A percentile compares a stretch with the other conserved stretches of the same genome.
phyloP scores from a whole-genome alignment of 768 basidiomycete species.

The Polyporus arcularius region DNA sequence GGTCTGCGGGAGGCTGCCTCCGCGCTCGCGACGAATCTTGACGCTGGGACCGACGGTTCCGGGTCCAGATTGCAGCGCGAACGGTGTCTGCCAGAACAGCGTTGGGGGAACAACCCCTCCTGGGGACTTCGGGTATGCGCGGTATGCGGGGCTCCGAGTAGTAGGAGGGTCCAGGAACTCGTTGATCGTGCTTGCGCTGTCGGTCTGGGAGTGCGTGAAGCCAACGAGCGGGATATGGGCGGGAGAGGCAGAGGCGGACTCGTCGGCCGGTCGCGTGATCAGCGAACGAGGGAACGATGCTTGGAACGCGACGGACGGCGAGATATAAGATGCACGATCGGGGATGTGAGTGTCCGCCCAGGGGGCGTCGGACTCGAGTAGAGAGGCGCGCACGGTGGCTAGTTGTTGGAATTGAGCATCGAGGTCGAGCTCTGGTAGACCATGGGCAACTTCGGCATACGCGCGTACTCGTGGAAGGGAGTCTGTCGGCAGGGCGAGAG shows the following conservation, averaged over 20 bases:
- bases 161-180: conserved; percentile 18
- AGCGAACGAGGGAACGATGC: conserved; percentile 42
- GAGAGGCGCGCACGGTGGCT: conserved; percentile 19
- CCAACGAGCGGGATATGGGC: conserved; percentile 20
- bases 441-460: conserved; percentile 28
- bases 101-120: conserved; percentile 42
- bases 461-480: conserved; percentile 29
- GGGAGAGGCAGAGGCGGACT: conserved; percentile 32
- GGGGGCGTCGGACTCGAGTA: conserved; percentile 19
- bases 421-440: conserved; percentile 33
- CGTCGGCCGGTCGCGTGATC: conserved; percentile 45
- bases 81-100: conserved; percentile 57
- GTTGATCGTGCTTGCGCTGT: conserved; percentile 21
- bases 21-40: conserved; percentile 67
- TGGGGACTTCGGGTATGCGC: conserved; percentile 64
- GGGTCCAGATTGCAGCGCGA: conserved; percentile 49
- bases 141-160: conserved; percentile 60
- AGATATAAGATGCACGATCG: conserved; percentile 27
- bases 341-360: conserved; percentile 13
- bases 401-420: conserved; percentile 32
- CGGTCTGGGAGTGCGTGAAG: conserved; percentile 15
- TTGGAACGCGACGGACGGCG: conserved; percentile 39
- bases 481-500: conserved; percentile 17
- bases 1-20: conserved; percentile 47
- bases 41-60: conserved; percentile 55